These are phyloP conservation scores for Selenicereus undatus DNA, from an alignment of 148 eudicot species.

Conservation along the genomic window DNA sequence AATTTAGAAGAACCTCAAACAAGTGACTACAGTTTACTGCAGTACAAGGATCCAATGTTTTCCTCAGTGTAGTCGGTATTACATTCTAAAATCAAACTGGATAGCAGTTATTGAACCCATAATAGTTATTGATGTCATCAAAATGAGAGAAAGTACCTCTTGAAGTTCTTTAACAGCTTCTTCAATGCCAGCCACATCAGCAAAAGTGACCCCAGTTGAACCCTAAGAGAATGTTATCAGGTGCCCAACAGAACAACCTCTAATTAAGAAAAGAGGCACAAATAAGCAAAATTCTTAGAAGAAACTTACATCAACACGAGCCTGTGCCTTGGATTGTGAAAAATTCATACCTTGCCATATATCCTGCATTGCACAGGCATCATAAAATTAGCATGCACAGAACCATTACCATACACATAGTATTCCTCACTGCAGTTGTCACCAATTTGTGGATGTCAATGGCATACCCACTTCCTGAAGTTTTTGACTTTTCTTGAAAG, in stretches of 20 bases:
- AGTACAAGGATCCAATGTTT: neutral
- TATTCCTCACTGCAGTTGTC: neutral
- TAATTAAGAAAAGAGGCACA: neutral
- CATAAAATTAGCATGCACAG: constrained; percentile 13
- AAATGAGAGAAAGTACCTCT: constrained; percentile 47
- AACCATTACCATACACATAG: neutral
- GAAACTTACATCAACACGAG: constrained; percentile 89
- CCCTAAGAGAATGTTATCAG: constrained; percentile 44
- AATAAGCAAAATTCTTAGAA: constrained; percentile 1
- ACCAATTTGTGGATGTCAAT: constrained; percentile 15
- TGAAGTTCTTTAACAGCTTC: constrained; percentile 97
- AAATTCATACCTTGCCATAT: constrained; percentile 97
- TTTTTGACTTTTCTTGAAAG: constrained; percentile 83
- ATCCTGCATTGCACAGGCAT: constrained; percentile 53
- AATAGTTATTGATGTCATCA: neutral
- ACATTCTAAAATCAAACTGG: neutral
- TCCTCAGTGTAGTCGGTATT: neutral
- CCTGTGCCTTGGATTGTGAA: constrained; percentile 92
- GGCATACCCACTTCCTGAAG: constrained; percentile 88
- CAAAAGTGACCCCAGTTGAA: constrained; percentile 87
- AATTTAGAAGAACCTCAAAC: neutral
- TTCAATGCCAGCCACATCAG: constrained; percentile 95
- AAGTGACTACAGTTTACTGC: neutral
- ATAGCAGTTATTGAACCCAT: neutral
- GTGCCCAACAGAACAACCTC: constrained; percentile 4